Percentiles rank a stretch among this genome's conserved stretches.
Conservation (phyloP, 2,329 filamentous ascomycete genomes). For the Exophiala sideris region DNA sequence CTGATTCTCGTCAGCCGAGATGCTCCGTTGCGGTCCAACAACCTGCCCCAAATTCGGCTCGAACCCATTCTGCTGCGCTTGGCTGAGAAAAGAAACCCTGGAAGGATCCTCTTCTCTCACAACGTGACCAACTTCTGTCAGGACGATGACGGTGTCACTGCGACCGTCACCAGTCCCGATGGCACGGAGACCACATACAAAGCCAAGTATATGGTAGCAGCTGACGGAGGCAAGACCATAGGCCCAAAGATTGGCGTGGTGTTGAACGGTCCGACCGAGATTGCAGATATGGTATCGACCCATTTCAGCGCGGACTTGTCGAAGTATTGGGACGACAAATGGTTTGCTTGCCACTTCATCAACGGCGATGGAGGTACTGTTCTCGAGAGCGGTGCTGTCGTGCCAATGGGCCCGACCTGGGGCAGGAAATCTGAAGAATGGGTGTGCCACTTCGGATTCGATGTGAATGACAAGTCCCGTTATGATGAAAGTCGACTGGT, state of each 20-base stretch:
- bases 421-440: conserved; percentile 33
- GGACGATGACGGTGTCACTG: conserved; percentile 2
- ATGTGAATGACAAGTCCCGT: conserved; percentile 12
- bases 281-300: conserved; percentile 32
- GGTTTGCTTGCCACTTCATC: conserved; percentile 14
- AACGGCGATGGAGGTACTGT: conserved; percentile 19
- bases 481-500: conserved; percentile 6
- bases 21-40: background rate
- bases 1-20: background rate
- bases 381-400: conserved; percentile 20
- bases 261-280: conserved; percentile 31
- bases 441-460: conserved; percentile 32
- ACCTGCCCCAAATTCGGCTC: conserved; percentile 29
- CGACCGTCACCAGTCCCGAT: conserved; percentile 18
- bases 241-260: conserved; percentile 29
- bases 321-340: conserved; percentile 25
- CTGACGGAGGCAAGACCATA: conserved; percentile 32
- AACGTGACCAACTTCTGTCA: conserved; percentile 1
- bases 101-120: conserved; percentile 14
- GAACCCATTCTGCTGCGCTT: conserved; percentile 34
- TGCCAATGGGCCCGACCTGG: conserved; percentile 27
- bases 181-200: conserved; percentile 18
- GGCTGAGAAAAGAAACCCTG: conserved; percentile 33
- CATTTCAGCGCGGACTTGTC: conserved; percentile 29
- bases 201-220: conserved; percentile 33